Evolutionary conservation across 768 basidiomycete genomes (phyloP).

Genomic region (Pleurotus giganteus): DNA sequence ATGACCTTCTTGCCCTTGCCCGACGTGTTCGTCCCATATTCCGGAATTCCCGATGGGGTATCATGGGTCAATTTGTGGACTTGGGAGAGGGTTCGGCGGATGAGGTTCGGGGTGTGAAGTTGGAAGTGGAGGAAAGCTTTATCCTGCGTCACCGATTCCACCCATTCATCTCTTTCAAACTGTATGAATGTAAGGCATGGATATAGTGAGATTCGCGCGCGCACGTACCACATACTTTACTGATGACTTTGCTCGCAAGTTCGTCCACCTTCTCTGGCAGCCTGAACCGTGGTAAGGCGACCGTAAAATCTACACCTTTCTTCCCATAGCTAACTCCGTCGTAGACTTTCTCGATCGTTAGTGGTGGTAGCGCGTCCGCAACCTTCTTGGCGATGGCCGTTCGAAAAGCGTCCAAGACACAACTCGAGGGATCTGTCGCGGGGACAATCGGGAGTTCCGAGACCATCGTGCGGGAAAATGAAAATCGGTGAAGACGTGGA

Average conservation of each 20-base stretch:
- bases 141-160: constrained; percentile 66
- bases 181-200: constrained; percentile 24
- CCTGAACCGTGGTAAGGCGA: constrained; percentile 90
- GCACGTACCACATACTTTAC: constrained; percentile 35
- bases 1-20: constrained; percentile 82
- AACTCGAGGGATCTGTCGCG: constrained; percentile 60
- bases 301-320: constrained; percentile 91
- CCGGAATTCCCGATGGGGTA: constrained; percentile 53
- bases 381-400: constrained; percentile 76
- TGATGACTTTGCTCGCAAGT: constrained; percentile 70
- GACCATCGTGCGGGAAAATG: constrained; percentile 18
- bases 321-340: constrained; percentile 86
- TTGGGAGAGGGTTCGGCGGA: constrained; percentile 66
- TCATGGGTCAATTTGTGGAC: constrained; percentile 70
- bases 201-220: not conserved
- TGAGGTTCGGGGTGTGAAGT: constrained; percentile 61
- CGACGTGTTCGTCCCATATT: constrained; percentile 79
- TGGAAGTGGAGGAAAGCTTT: constrained; percentile 85
- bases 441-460: constrained; percentile 30
- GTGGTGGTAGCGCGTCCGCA: constrained; percentile 57
- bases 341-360: constrained; percentile 79
- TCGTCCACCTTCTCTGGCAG: constrained; percentile 82
- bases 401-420: constrained; percentile 74
- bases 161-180: constrained; percentile 84
- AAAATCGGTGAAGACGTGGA: not conserved